phyloP scores from a whole-genome alignment of 75 land plant genomes.

The Selaginella moellendorffii region DNA sequence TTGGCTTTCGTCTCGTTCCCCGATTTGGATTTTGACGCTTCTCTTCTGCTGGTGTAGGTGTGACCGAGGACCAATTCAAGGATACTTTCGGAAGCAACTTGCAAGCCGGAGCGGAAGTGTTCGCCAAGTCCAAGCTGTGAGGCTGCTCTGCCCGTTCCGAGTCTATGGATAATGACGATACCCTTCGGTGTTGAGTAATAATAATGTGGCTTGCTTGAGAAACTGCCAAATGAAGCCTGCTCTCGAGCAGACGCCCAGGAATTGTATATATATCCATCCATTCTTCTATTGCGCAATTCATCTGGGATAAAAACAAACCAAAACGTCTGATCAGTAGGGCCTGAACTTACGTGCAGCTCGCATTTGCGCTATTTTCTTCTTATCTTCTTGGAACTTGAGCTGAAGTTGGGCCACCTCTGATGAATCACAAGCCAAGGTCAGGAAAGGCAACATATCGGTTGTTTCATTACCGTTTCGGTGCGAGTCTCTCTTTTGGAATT shows the following conservation, averaged over 20 bases:
- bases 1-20: not conserved
- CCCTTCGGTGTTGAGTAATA: no score
- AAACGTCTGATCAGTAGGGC: no score
- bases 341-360: conserved; percentile 80
- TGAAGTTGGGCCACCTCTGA: conserved; percentile 79
- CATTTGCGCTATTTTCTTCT: conserved; percentile 61
- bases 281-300: no score
- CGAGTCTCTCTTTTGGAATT: conserved; percentile 81
- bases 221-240: no score
- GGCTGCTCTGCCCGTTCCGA: no score
- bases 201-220: no score
- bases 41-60: conserved; percentile 34
- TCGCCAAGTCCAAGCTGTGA: conserved; percentile 40
- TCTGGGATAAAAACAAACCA: no score
- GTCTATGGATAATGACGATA: no score
- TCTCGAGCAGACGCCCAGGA: no score
- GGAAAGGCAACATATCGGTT: not conserved
- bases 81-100: conserved; percentile 7
- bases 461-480: conserved; percentile 50
- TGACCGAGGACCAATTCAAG: conserved; percentile 83
- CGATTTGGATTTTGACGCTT: not conserved
- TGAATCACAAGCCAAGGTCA: not conserved
- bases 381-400: conserved; percentile 78
- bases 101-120: conserved; percentile 13
- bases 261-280: no score